Conservation (phyloP, 257 asterid genomes). For the Solanum chiquidenum region DNA sequence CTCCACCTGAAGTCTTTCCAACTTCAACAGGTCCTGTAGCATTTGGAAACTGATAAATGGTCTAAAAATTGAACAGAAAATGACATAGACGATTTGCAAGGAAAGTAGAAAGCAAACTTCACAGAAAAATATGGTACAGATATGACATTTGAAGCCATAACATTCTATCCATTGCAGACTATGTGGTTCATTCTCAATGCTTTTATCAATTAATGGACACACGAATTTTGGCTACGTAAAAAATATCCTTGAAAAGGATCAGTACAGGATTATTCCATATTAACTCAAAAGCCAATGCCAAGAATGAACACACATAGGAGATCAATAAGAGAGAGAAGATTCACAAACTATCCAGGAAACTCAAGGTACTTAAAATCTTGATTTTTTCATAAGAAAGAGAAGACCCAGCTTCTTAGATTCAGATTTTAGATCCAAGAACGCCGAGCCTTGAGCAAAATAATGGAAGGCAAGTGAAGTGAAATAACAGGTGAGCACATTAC, state of each 20-base stretch:
- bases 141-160: background rate
- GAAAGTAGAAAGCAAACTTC: background rate
- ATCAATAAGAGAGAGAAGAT: background rate
- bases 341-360: background rate
- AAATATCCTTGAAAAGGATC: background rate
- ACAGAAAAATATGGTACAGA: background rate
- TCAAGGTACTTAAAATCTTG: background rate
- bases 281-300: background rate
- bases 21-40: constrained; percentile 64
- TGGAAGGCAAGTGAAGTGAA: background rate
- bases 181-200: background rate
- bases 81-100: background rate
- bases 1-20: constrained; percentile 74
- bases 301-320: background rate
- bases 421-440: background rate
- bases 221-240: background rate
- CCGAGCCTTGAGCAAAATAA: background rate
- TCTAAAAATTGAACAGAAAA: background rate
- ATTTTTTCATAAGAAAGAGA: background rate
- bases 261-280: background rate
- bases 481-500: background rate
- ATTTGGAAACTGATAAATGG: background rate
- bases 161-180: background rate
- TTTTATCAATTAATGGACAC: background rate
- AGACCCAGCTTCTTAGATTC: background rate